phyloP scores from a whole-genome alignment of 164 flowering plant genomes.

The Liquidambar formosana region DNA sequence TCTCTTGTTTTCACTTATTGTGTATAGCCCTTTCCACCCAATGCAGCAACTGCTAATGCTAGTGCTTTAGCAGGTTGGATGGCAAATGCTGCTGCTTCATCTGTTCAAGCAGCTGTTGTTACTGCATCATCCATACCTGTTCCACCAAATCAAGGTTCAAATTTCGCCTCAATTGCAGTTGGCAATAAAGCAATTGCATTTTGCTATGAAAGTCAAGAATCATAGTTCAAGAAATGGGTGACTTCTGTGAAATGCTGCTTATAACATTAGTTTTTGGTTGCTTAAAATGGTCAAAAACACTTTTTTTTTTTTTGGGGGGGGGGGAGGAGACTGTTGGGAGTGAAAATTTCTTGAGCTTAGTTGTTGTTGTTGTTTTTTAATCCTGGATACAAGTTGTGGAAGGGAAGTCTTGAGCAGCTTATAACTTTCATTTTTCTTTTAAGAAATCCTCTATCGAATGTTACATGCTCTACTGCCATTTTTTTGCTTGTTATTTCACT shows the following conservation, averaged over 20 bases:
- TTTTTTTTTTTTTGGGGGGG: not conserved
- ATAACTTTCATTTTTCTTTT: not conserved
- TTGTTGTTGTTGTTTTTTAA: too few relatives aligned
- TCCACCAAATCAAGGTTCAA: conserved; percentile 72
- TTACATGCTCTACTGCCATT: too few relatives aligned
- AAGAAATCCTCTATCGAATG: too few relatives aligned
- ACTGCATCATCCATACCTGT: conserved; percentile 70
- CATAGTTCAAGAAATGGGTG: not conserved
- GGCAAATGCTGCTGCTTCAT: conserved; percentile 78
- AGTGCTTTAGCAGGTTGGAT: conserved; percentile 89
- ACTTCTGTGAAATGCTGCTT: not conserved
- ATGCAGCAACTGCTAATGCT: conserved; percentile 53
- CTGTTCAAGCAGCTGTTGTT: conserved; percentile 84
- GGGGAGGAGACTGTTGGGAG: not conserved
- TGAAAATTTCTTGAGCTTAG: not conserved
- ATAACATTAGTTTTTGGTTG: not conserved
- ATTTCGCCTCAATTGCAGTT: not conserved
- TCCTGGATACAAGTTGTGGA: not conserved
- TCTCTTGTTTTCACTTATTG: conserved; percentile 2
- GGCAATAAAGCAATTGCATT: not conserved
- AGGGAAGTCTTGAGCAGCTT: not conserved
- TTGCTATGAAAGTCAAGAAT: not conserved
- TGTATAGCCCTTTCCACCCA: conserved; percentile 70
- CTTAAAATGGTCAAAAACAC: too few relatives aligned
- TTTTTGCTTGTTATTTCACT: too few relatives aligned